Conservation (phyloP, 371 early-diverging fungal species). For the Umbelopsis sp. region DNA sequence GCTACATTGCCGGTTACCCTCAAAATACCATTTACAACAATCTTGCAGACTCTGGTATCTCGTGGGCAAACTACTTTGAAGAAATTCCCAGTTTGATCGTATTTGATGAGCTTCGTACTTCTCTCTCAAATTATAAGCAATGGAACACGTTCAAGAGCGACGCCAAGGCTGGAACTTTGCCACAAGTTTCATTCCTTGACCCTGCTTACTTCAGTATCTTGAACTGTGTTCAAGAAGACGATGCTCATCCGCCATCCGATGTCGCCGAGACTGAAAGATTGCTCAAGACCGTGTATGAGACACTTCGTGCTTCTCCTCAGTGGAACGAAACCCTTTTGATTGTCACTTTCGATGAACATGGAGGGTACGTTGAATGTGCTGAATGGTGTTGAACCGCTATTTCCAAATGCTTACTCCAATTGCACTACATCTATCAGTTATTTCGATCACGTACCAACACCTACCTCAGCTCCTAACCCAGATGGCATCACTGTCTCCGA, state of each 20-base stretch:
- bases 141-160: slow-evolving; percentile 30
- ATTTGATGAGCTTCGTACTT: slow-evolving; percentile 28
- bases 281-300: slow-evolving; percentile 37
- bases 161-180: slow-evolving; percentile 30
- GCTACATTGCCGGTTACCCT: slow-evolving; percentile 31
- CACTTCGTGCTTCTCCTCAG: slow-evolving; percentile 34
- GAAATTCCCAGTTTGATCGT: slow-evolving; percentile 30
- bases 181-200: slow-evolving; percentile 32
- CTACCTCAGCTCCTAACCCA: slow-evolving; percentile 33
- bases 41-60: slow-evolving; percentile 24
- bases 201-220: slow-evolving; percentile 35
- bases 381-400: too few relatives aligned
- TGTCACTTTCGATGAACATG: slow-evolving; percentile 34
- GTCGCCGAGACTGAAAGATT: slow-evolving; percentile 31
- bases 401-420: background rate
- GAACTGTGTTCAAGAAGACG: slow-evolving; percentile 29
- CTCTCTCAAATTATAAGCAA: slow-evolving; percentile 22
- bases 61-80: slow-evolving; percentile 29
- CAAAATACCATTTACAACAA: slow-evolving; percentile 38
- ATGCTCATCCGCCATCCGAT: slow-evolving; percentile 34
- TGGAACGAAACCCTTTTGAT: slow-evolving; percentile 42
- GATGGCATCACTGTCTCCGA: slow-evolving; percentile 32
- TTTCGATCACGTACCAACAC: slow-evolving; percentile 35
- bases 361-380: background rate
- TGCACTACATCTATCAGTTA: slow-evolving; percentile 22